Percentiles rank a stretch among this genome's conserved stretches.
Conservation (phyloP, 2,329 filamentous ascomycete species). For the Elsinoe fawcettii region DNA sequence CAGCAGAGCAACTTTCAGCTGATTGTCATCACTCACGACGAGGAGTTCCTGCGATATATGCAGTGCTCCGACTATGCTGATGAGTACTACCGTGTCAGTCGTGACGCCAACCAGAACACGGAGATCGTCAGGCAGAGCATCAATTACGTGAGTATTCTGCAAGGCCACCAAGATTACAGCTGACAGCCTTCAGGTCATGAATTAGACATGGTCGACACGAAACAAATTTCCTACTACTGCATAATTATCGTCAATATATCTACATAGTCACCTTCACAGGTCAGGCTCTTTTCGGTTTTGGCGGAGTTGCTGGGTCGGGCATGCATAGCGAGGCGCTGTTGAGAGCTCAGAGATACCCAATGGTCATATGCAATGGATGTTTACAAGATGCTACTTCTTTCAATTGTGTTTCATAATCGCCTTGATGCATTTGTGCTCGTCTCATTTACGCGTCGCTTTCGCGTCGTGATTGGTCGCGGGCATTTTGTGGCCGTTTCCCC, state of each 20-base stretch:
- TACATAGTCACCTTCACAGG: not conserved
- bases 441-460: conserved; percentile 7
- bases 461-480: conserved; percentile 9
- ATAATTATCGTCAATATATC: not conserved
- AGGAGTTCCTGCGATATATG: conserved; percentile 91
- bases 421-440: not conserved
- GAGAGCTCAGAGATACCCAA: conserved; percentile 6
- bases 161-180: not conserved
- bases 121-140: conserved; percentile 61
- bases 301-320: not conserved
- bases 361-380: conserved; percentile 5
- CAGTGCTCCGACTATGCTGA: conserved; percentile 89
- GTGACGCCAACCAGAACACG: conserved; percentile 80
- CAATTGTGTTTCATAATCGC: not conserved
- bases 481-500: conserved; percentile 10
- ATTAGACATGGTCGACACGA: not conserved
- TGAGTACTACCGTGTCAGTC: conserved; percentile 77
- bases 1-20: conserved; percentile 94
- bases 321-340: conserved; percentile 7
- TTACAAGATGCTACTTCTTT: not conserved
- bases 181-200: conserved; percentile 12
- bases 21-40: conserved; percentile 97
- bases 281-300: conserved; percentile 4
- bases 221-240: not conserved
- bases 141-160: conserved; percentile 27